Conservation (phyloP, 768 basidiomycete genomes). For the Boletus tylopilopsis region DNA sequence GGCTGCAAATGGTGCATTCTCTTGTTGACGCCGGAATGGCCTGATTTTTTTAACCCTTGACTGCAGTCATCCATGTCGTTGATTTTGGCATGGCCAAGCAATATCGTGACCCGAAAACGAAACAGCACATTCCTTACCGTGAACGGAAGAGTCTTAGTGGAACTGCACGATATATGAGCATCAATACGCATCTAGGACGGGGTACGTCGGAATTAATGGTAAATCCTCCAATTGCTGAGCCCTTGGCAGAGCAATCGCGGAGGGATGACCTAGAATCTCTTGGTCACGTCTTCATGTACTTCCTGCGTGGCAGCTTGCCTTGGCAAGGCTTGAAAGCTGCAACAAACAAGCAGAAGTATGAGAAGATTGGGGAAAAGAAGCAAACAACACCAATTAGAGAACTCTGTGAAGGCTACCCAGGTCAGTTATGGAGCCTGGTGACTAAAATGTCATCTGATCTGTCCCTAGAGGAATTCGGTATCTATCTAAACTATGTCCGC, state of each 20-base stretch:
- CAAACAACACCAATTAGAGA: constrained; percentile 98
- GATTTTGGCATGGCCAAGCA: constrained; percentile 99
- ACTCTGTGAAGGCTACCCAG: constrained; percentile 92
- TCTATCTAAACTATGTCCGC: constrained; percentile 98
- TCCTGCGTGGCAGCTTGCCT: constrained; percentile 91
- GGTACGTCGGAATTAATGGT: constrained; percentile 45
- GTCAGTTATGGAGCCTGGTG: constrained; percentile 39
- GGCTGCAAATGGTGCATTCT: constrained; percentile 63
- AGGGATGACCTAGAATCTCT: constrained; percentile 98
- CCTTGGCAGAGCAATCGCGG: constrained; percentile 71
- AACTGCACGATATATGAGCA: constrained; percentile 99
- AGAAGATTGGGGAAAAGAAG: constrained; percentile 99
- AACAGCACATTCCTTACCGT: constrained; percentile 98
- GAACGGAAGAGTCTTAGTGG: constrained; percentile 97
- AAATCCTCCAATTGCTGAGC: constrained; percentile 3
- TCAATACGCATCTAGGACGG: constrained; percentile 97
- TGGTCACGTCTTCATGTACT: constrained; percentile 99
- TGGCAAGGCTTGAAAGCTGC: constrained; percentile 99
- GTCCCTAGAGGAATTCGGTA: constrained; percentile 87
- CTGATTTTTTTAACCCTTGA: not conserved
- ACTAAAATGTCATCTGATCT: constrained; percentile 6
- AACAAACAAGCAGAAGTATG: constrained; percentile 99
- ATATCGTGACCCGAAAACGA: constrained; percentile 98
- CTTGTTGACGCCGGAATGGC: not conserved
- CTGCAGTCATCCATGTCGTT: constrained; percentile 81